Evolutionary conservation across 805 yeast genomes (phyloP).

Genomic region (Candida gorgasii): DNA sequence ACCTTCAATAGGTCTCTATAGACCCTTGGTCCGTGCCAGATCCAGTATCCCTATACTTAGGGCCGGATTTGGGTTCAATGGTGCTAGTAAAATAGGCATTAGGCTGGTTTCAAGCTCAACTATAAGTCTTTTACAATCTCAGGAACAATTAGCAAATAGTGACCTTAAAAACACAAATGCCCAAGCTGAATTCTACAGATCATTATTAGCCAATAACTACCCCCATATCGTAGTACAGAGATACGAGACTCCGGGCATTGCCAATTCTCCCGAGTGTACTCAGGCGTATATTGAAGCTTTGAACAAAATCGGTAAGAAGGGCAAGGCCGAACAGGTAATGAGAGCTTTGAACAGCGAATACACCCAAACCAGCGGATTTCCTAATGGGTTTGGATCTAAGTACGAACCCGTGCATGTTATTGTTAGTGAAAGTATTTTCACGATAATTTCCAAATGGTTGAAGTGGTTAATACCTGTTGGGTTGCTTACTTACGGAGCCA

Average conservation of each 20-base stretch:
- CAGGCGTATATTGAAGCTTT: slow-evolving; percentile 79
- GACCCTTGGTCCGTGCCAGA: neutral
- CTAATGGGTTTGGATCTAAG: slow-evolving; percentile 57
- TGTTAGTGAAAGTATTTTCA: slow-evolving; percentile 79
- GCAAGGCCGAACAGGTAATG: slow-evolving; percentile 69
- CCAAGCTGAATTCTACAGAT: slow-evolving; percentile 83
- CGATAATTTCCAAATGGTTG: slow-evolving; percentile 80
- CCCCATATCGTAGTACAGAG: slow-evolving; percentile 97
- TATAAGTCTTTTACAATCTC: slow-evolving; percentile 31
- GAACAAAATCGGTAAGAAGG: slow-evolving; percentile 70
- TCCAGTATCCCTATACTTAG: no score
- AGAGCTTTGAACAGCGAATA: slow-evolving; percentile 27
- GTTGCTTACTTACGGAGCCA: slow-evolving; percentile 75
- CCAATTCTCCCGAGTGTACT: slow-evolving; percentile 77
- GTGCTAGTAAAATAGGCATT: no score
- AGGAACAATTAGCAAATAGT: slow-evolving; percentile 86
- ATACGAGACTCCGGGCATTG: slow-evolving; percentile 92
- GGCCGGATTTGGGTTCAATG: no score
- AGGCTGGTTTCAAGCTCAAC: slow-evolving; percentile 15
- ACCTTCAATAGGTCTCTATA: no score
- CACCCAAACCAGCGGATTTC: slow-evolving; percentile 16
- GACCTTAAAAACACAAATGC: slow-evolving; percentile 64
- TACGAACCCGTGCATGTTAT: slow-evolving; percentile 92
- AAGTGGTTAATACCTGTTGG: slow-evolving; percentile 87
- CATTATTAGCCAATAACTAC: slow-evolving; percentile 73